These are phyloP conservation scores for Cryphonectria carpinicola DNA, from an alignment of 2,329 filamentous ascomycete genomes.

Conservation along the genomic window DNA sequence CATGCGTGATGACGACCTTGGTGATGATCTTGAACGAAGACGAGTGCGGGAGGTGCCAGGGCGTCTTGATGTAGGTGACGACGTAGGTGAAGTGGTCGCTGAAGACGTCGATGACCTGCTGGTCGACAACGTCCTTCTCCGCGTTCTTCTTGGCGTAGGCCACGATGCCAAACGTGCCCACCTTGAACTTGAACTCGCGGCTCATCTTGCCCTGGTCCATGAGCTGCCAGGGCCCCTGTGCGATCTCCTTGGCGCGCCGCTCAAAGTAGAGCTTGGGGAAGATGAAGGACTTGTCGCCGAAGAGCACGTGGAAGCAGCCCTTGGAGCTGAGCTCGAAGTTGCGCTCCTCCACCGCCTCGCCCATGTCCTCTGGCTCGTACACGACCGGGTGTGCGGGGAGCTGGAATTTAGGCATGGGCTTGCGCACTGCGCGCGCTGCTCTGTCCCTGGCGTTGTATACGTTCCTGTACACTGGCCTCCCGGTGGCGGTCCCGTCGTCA, in stretches of 20 bases:
- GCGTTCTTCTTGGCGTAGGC: constrained; percentile 59
- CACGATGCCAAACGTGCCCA: constrained; percentile 68
- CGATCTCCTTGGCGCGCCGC: constrained; percentile 75
- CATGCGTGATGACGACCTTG: constrained; percentile 92
- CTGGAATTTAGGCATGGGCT: constrained; percentile 70
- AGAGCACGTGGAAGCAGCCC: constrained; percentile 92
- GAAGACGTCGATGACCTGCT: constrained; percentile 83
- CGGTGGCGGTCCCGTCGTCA: constrained; percentile 58
- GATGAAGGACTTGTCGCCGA: constrained; percentile 93
- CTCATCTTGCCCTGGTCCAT: constrained; percentile 72
- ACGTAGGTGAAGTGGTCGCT: constrained; percentile 75
- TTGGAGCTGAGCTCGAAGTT: constrained; percentile 92
- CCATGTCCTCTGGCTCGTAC: constrained; percentile 84
- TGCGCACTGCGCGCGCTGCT: constrained; percentile 40
- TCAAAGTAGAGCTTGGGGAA: constrained; percentile 92
- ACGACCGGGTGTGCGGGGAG: constrained; percentile 79
- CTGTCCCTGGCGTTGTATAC: constrained; percentile 44
- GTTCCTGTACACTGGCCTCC: constrained; percentile 43
- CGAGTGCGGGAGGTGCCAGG: constrained; percentile 85
- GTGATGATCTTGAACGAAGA: constrained; percentile 79
- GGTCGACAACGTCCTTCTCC: constrained; percentile 67
- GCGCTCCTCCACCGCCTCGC: constrained; percentile 73
- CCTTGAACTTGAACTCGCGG: constrained; percentile 80
- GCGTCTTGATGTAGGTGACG: constrained; percentile 63
- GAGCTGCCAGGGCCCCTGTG: constrained; percentile 82